phyloP scores from a whole-genome alignment of 371 early-diverging fungal genomes.

The Circinella minor region DNA sequence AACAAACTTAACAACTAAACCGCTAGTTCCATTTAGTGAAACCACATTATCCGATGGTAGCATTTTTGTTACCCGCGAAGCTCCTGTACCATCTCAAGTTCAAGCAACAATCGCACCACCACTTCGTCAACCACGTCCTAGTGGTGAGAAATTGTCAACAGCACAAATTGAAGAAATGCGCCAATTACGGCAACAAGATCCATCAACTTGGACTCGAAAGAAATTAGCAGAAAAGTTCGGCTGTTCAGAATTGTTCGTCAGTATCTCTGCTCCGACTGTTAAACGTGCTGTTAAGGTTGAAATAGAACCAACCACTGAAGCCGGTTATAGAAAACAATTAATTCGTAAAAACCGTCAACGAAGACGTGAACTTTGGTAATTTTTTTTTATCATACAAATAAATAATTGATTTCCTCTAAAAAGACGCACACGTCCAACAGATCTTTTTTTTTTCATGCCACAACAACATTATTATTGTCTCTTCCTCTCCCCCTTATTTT shows the following conservation, averaged over 20 bases:
- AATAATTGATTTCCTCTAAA: no score
- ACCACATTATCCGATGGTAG: constrained; percentile 39
- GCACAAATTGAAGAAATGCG: constrained; percentile 46
- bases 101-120: constrained; percentile 37
- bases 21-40: constrained; percentile 44
- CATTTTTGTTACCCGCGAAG: constrained; percentile 41
- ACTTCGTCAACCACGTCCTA: constrained; percentile 20
- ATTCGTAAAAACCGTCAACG: constrained; percentile 46
- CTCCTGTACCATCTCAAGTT: constrained; percentile 32
- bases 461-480: no score
- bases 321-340: constrained; percentile 45
- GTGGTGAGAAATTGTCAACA: constrained; percentile 24
- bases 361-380: constrained; percentile 52
- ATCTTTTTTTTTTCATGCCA: no score
- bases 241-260: constrained; percentile 50
- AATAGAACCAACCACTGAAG: constrained; percentile 10
- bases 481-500: no score
- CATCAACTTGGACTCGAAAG: constrained; percentile 50
- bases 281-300: constrained; percentile 10
- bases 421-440: no score
- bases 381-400: neutral
- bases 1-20: constrained; percentile 41
- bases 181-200: constrained; percentile 46
- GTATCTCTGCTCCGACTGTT: constrained; percentile 39
- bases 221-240: constrained; percentile 51